phyloP scores from a whole-genome alignment of 768 basidiomycete genomes.

The Lactarius akahatsu region DNA sequence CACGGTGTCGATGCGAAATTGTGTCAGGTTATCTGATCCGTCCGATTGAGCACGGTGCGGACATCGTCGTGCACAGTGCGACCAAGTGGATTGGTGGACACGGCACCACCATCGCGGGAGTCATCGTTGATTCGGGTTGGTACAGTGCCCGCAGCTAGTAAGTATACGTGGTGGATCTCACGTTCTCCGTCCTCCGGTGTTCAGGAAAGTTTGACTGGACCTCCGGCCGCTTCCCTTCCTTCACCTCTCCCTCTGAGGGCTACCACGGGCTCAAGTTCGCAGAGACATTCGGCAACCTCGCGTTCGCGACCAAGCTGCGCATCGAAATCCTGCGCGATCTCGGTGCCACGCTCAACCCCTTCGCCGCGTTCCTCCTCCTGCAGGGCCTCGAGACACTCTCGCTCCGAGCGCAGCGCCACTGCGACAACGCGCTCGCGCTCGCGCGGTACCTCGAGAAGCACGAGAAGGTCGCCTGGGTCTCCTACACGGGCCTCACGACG shows the following conservation, averaged over 20 bases:
- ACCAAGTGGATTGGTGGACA: slow-evolving; percentile 88
- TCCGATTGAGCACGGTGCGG: slow-evolving; percentile 73
- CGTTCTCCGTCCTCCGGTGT: slow-evolving; percentile 4
- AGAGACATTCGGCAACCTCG: slow-evolving; percentile 61
- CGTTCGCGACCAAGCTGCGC: slow-evolving; percentile 66
- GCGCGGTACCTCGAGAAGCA: slow-evolving; percentile 64
- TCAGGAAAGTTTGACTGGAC: slow-evolving; percentile 73
- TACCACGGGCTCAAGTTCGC: slow-evolving; percentile 71
- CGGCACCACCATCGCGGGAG: slow-evolving; percentile 76
- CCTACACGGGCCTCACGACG: slow-evolving; percentile 65
- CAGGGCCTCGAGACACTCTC: slow-evolving; percentile 79
- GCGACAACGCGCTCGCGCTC: slow-evolving; percentile 65
- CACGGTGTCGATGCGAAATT: background rate
- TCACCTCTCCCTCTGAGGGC: slow-evolving; percentile 72
- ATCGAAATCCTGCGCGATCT: slow-evolving; percentile 63
- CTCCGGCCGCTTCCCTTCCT: slow-evolving; percentile 68
- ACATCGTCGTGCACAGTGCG: slow-evolving; percentile 76
- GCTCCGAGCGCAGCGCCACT: slow-evolving; percentile 68
- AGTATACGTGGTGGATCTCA: background rate
- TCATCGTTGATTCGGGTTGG: slow-evolving; percentile 68
- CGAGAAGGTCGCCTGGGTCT: slow-evolving; percentile 73
- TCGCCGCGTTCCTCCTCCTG: slow-evolving; percentile 69
- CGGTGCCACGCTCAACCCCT: slow-evolving; percentile 66
- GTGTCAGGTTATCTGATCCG: slow-evolving; percentile 53
- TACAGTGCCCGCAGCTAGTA: slow-evolving; percentile 13